Evolutionary conservation across 169 alveolate species (phyloP).

Genomic region (Plasmodium fragile): DNA sequence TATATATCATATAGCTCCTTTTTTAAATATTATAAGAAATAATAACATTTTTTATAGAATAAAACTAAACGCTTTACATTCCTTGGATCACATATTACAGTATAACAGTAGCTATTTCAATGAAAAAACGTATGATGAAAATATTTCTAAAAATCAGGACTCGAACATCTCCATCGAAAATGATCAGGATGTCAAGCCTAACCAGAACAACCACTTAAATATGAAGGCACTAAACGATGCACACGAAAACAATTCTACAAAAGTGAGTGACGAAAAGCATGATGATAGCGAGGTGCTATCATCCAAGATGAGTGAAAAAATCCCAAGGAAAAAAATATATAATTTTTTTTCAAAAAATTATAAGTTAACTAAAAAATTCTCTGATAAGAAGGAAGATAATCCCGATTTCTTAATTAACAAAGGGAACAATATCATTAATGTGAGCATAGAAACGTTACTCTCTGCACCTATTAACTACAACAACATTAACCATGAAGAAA

Average conservation of each 20-base stretch:
- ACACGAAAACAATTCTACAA: conserved; percentile 13
- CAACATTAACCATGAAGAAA: conserved; percentile 70
- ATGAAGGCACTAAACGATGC: neutral
- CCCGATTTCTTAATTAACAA: conserved; percentile 33
- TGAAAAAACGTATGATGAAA: conserved; percentile 7
- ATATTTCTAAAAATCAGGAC: neutral
- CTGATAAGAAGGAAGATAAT: conserved; percentile 40
- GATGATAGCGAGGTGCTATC: conserved; percentile 2
- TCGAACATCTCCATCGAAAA: conserved; percentile 18
- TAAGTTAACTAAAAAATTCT: conserved; percentile 22
- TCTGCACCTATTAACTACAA: conserved; percentile 64
- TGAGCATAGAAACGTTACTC: conserved; percentile 72
- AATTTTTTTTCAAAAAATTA: conserved; percentile 52
- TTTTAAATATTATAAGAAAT: conserved; percentile 74
- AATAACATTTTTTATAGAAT: conserved; percentile 71
- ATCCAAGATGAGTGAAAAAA: conserved; percentile 60
- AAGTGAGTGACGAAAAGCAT: conserved; percentile 21
- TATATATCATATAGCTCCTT: conserved; percentile 76
- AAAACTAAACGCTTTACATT: conserved; percentile 58
- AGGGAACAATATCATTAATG: conserved; percentile 71
- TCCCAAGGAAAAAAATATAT: conserved; percentile 42
- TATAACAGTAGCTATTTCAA: conserved; percentile 41
- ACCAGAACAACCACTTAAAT: neutral
- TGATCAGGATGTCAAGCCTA: neutral
- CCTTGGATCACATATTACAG: conserved; percentile 68